phyloP scores from a whole-genome alignment of 2,329 filamentous ascomycete genomes.

The Alternaria gansuensis region DNA sequence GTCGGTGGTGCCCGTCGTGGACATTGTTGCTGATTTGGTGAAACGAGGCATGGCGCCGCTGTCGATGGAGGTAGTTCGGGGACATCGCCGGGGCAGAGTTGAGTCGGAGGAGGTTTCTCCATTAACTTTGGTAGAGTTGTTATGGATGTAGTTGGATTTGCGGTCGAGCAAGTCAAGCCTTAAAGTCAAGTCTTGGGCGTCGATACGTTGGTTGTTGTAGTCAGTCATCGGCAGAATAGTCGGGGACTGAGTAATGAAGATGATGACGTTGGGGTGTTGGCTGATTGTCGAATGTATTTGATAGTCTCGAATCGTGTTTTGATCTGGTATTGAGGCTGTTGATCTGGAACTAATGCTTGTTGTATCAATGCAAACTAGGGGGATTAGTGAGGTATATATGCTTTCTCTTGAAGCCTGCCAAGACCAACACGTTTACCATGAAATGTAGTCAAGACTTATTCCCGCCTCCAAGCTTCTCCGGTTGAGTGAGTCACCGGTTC shows the following conservation, averaged over 20 bases:
- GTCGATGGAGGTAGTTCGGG: slow-evolving; percentile 44
- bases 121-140: slow-evolving; percentile 17
- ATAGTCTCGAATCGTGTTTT: slow-evolving; percentile 4
- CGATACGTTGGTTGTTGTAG: slow-evolving; percentile 35
- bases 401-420: slow-evolving; percentile 16
- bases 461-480: slow-evolving; percentile 28
- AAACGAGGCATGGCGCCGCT: slow-evolving; percentile 30
- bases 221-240: slow-evolving; percentile 44
- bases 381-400: slow-evolving; percentile 25
- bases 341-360: slow-evolving; percentile 8
- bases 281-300: slow-evolving; percentile 8
- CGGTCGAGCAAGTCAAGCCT: slow-evolving; percentile 30
- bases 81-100: slow-evolving; percentile 29
- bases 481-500: slow-evolving; percentile 23
- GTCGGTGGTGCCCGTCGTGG: slow-evolving; percentile 31
- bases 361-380: slow-evolving; percentile 18
- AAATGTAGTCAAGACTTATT: slow-evolving; percentile 21
- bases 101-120: slow-evolving; percentile 30
- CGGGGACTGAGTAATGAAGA: slow-evolving; percentile 14
- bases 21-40: slow-evolving; percentile 42
- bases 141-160: slow-evolving; percentile 5
- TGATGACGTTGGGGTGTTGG: slow-evolving; percentile 14
- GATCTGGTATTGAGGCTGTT: slow-evolving; percentile 7
- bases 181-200: slow-evolving; percentile 38
- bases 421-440: slow-evolving; percentile 15